Conservation (phyloP, 2,329 filamentous ascomycete genomes). For the Cladophialophora carrionii region DNA sequence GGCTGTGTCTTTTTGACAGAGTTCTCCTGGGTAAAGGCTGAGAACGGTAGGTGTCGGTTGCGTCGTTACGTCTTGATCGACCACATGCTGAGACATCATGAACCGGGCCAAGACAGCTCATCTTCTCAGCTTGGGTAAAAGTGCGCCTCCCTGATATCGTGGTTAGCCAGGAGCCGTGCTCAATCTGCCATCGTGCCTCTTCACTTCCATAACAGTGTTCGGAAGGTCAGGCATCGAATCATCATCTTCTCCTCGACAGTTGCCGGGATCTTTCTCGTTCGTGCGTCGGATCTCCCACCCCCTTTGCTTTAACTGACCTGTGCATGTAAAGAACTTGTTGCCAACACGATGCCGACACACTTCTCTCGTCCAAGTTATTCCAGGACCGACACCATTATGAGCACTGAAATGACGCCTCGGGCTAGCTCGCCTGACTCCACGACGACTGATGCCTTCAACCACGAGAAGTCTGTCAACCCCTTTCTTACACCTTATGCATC, state of each 20-base stretch:
- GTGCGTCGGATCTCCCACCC: not conserved
- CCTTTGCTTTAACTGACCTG: not conserved
- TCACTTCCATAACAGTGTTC: not conserved
- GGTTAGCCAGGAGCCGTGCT: not conserved
- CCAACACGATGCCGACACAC: slow-evolving; percentile 15
- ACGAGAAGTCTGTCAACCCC: slow-evolving; percentile 27
- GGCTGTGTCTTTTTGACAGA: not conserved
- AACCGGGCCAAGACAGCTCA: slow-evolving; percentile 7
- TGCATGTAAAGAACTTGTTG: not conserved
- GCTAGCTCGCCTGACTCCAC: slow-evolving; percentile 21
- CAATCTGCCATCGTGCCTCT: not conserved
- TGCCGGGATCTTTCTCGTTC: not conserved
- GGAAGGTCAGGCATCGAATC: not conserved
- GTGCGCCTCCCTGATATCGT: not conserved
- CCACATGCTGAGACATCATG: slow-evolving; percentile 6
- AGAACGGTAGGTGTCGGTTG: not conserved
- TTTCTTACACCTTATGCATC: slow-evolving; percentile 37
- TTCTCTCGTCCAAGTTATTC: slow-evolving; percentile 20
- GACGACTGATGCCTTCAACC: slow-evolving; percentile 8
- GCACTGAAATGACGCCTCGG: slow-evolving; percentile 16
- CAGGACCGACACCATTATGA: slow-evolving; percentile 17
- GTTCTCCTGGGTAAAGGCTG: not conserved
- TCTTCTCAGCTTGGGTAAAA: slow-evolving; percentile 1
- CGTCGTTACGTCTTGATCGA: not conserved
- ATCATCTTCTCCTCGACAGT: not conserved